These are phyloP conservation scores for Rehmannia glutinosa DNA, from an alignment of 257 asterid genomes.

Conservation along the genomic window DNA sequence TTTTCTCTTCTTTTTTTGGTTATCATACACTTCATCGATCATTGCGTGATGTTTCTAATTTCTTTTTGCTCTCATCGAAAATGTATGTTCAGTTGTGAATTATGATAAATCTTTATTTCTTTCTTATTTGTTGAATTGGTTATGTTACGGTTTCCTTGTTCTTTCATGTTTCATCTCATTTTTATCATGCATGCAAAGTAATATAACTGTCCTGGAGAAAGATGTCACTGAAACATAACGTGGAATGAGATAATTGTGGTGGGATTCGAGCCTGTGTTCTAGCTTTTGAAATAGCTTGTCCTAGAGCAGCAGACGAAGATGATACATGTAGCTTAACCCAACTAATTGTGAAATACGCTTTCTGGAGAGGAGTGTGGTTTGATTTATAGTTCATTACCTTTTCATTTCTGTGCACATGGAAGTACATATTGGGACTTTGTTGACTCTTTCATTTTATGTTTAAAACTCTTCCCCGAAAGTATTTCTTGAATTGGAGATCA, in stretches of 20 bases:
- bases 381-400: neutral
- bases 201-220: neutral
- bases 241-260: neutral
- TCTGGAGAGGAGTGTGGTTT: neutral
- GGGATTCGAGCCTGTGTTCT: slow-evolving; percentile 1
- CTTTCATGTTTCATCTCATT: neutral
- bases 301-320: neutral
- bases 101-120: neutral
- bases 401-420: neutral
- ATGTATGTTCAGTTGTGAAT: no score
- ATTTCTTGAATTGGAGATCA: slow-evolving; percentile 13
- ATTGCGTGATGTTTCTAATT: neutral
- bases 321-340: neutral
- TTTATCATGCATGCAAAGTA: neutral
- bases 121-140: neutral
- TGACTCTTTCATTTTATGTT: neutral
- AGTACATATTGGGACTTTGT: neutral
- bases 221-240: neutral
- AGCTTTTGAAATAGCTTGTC: slow-evolving; percentile 5
- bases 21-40: neutral
- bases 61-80: neutral
- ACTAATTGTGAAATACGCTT: neutral
- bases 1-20: neutral
- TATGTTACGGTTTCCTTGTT: neutral
- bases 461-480: neutral